Conservation (phyloP, 176 grass and related monocot species). For the Thinopyrum elongatum region DNA sequence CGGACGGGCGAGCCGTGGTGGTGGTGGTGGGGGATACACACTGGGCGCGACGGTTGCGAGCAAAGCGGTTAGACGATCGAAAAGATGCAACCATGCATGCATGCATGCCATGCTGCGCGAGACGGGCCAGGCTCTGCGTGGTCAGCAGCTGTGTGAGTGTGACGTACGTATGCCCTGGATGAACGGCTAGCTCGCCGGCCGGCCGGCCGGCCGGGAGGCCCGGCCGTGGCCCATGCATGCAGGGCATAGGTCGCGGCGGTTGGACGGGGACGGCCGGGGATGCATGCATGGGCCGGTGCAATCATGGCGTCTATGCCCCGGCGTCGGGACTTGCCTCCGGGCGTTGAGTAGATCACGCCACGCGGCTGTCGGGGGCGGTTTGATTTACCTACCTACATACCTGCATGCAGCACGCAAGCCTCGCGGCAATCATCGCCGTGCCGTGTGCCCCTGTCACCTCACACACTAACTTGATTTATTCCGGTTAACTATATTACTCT, state of each 20-base stretch:
- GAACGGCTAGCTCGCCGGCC: neutral
- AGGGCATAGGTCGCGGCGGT: neutral
- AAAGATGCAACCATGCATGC: neutral
- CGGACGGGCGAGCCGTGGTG: neutral
- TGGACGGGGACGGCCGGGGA: neutral
- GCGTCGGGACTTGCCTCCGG: constrained; percentile 9
- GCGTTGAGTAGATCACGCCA: constrained; percentile 1
- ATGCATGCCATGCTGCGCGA: neutral
- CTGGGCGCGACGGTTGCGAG: neutral
- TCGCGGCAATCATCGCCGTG: neutral
- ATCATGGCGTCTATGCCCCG: neutral
- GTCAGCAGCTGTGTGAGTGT: neutral
- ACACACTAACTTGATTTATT: neutral
- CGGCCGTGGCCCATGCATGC: neutral
- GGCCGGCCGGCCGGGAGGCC: neutral
- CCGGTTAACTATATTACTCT: neutral
- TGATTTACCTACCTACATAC: neutral
- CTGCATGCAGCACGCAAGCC: neutral
- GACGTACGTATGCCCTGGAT: neutral
- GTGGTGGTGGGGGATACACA: neutral
- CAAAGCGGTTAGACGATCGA: neutral
- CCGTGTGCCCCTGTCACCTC: neutral
- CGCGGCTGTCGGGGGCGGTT: constrained; percentile 17
- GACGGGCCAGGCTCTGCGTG: neutral
- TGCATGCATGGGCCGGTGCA: neutral